Evolutionary conservation across 176 grass and related monocot genomes (phyloP).

Genomic region (Avena sativa): DNA sequence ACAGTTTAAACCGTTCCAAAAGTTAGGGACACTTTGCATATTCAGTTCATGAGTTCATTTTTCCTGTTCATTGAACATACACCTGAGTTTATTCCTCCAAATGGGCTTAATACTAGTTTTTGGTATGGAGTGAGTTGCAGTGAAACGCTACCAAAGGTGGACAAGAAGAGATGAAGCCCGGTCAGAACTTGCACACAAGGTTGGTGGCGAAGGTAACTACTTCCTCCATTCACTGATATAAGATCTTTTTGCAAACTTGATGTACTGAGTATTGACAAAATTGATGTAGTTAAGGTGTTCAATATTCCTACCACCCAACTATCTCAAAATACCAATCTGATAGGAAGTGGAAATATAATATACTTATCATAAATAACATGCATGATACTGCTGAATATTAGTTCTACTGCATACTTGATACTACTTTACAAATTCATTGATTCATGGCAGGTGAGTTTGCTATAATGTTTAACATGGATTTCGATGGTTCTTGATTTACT

Average conservation of each 20-base stretch:
- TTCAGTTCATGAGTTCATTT: background rate
- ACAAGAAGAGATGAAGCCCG: background rate
- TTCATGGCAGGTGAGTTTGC: no score
- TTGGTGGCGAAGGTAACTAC: background rate
- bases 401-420: background rate
- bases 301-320: no score
- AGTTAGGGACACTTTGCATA: background rate
- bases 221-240: no score
- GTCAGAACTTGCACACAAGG: background rate
- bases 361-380: background rate
- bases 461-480: background rate
- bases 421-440: no score
- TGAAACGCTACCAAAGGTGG: background rate
- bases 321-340: no score
- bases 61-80: background rate
- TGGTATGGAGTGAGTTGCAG: background rate
- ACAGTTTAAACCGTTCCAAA: background rate
- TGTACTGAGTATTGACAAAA: background rate
- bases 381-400: background rate
- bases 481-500: background rate
- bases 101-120: background rate
- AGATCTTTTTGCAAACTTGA: no score
- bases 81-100: background rate
- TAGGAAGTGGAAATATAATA: no score
- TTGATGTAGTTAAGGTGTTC: background rate